Evolutionary conservation across 345 rosid species (phyloP).

Genomic region (Abelmoschus esculentus): DNA sequence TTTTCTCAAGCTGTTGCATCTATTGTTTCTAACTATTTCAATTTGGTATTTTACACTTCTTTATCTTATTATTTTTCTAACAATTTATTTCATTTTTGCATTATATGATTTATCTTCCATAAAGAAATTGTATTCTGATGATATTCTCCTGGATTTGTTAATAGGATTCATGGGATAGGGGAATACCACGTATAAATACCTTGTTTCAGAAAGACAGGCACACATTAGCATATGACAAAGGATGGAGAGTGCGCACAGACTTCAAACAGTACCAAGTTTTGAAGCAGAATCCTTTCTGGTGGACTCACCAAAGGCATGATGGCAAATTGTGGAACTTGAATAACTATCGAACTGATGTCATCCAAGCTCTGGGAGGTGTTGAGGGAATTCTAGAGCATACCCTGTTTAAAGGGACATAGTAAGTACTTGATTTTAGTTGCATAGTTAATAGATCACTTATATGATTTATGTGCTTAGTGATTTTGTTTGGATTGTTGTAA

Average conservation of each 20-base stretch:
- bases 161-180: slow-evolving; percentile 99
- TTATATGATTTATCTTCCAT: background rate
- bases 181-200: slow-evolving; percentile 97
- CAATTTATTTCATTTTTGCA: background rate
- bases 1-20: background rate
- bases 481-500: background rate
- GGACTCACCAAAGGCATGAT: slow-evolving; percentile 99
- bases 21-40: background rate
- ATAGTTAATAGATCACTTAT: background rate
- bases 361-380: slow-evolving; percentile 99
- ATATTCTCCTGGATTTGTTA: background rate
- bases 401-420: slow-evolving; percentile 96
- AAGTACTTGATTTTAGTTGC: slow-evolving; percentile 26
- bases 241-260: slow-evolving; percentile 99
- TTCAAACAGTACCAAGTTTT: slow-evolving; percentile 98
- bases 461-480: background rate
- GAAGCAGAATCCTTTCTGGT: slow-evolving; percentile 99
- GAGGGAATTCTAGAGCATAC: slow-evolving; percentile 99
- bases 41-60: background rate
- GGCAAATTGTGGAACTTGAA: slow-evolving; percentile 99
- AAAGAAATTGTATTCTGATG: background rate
- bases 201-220: slow-evolving; percentile 96
- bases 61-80: background rate
- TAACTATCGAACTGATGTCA: slow-evolving; percentile 97
- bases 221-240: slow-evolving; percentile 95